Evolutionary conservation across 192 early-diverging fungal genomes (phyloP).

Genomic region (Rhizophagus prolifer): DNA sequence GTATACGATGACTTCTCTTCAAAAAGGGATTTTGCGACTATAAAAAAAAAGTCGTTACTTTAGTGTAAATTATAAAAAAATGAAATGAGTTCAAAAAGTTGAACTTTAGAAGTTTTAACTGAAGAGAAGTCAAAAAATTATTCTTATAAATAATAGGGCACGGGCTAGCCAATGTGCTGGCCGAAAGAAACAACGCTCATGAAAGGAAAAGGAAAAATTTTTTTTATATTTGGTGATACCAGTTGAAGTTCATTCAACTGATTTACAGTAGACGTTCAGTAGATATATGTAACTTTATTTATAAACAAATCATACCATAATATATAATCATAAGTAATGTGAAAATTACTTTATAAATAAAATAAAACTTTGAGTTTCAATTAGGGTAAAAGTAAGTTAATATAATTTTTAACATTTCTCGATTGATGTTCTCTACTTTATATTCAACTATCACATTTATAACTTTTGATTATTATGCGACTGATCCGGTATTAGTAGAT

Average conservation of each 20-base stretch:
- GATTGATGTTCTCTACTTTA: too few relatives aligned
- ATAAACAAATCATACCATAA: not conserved
- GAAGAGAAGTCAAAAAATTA: not conserved
- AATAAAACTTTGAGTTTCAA: too few relatives aligned
- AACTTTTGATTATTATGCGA: too few relatives aligned
- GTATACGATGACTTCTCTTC: not conserved
- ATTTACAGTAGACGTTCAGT: slow-evolving; percentile 1
- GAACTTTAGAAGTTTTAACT: not conserved
- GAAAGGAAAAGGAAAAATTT: not conserved
- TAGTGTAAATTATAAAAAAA: not conserved
- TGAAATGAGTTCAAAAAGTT: not conserved
- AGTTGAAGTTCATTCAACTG: slow-evolving; percentile 11
- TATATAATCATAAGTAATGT: too few relatives aligned
- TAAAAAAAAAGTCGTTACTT: not conserved
- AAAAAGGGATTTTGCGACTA: not conserved
- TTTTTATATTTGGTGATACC: slow-evolving; percentile 1
- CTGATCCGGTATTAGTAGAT: too few relatives aligned
- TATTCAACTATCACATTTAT: too few relatives aligned
- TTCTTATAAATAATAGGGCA: not conserved
- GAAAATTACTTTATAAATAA: too few relatives aligned
- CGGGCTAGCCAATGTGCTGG: not conserved
- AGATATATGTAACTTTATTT: not conserved
- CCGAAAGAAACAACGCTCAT: not conserved
- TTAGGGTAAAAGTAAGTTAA: too few relatives aligned
- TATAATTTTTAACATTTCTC: too few relatives aligned